A percentile compares a stretch with the other conserved stretches of the same genome.
Conservation (phyloP, 106 monocot genomes). For the Ottelia alismoides region DNA sequence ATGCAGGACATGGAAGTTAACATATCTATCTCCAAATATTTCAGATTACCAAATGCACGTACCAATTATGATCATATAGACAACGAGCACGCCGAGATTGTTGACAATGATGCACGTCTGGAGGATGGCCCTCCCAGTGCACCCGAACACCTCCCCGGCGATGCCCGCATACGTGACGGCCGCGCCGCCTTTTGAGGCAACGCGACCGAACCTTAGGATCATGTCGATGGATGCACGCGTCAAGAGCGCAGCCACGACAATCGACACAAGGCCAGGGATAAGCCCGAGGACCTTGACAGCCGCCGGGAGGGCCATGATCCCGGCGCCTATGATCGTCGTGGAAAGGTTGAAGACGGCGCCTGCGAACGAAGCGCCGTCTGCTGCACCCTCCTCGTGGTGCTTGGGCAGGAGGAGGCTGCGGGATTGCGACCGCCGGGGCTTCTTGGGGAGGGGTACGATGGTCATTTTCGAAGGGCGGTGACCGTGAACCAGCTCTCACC, state of each 20-base stretch:
- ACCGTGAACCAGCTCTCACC: no score
- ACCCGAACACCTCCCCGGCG: conserved; percentile 10
- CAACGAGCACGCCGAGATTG: conserved; percentile 21
- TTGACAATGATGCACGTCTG: conserved; percentile 16
- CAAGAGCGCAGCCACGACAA: conserved; percentile 10
- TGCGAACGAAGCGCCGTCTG: conserved; percentile 9
- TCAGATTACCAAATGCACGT: no score
- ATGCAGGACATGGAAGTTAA: no score
- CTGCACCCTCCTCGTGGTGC: not conserved
- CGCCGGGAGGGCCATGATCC: conserved; percentile 31
- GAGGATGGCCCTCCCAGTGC: not conserved
- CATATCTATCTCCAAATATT: no score
- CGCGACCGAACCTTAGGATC: conserved; percentile 6
- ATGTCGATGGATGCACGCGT: conserved; percentile 10
- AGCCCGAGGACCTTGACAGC: conserved; percentile 18
- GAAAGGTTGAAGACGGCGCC: conserved; percentile 25
- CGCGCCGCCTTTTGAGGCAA: not conserved
- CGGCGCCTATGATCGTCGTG: conserved; percentile 22
- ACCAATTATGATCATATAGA: conserved; percentile 30
- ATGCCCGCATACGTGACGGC: conserved; percentile 7
- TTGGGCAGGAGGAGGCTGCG: not conserved
- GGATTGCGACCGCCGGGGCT: not conserved
- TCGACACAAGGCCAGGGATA: conserved; percentile 9
- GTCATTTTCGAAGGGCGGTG: no score
- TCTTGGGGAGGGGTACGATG: no score